Evolutionary conservation across 2,329 filamentous ascomycete genomes (phyloP), one percentile per base, ranked within the genome.

Genomic region (Fonsecaea monophora): DNA sequence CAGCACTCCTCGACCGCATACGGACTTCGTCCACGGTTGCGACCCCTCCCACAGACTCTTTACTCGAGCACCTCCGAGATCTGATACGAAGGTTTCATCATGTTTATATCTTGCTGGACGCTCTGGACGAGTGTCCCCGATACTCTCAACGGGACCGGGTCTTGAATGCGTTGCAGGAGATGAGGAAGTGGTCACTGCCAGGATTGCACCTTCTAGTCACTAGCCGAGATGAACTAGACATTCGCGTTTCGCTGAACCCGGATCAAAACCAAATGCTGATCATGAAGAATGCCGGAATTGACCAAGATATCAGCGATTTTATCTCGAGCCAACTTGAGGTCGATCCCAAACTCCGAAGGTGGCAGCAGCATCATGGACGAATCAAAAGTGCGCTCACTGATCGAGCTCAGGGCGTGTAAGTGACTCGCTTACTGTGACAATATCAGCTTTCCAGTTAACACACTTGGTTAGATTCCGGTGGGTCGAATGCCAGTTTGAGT

Each of bases 381-480:
- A 38, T 38, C 13, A 38, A 13, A 38, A 38, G 13, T 38, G 37
- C 7, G 25, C 62, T 70, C n/a, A 56, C 45, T 38, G 57, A 64
- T 37, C 66, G 60, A 48, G 62, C 68, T 18, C 45, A 56, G 56
- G 66, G 68, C 34, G 66, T 70, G 68, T 70, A 57, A 66, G 68
- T 68, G 18, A 13, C 42, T 8, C 42, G 18, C 15, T 7, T 6
- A n/a, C 55, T 12, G 7, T 30, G 40, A n/a, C 9, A 18, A 21
- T 34, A 15, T 38, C 35, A 34, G 32, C 1, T 38, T 38, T 15
- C 13, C 34, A 12, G 61, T 55, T 68, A 57, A 68, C 62, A 60
- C 62, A 66, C 25, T 25, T 25, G 25, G 18, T 32, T 38, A 77
- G 75, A 32, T 77, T 77, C 59, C 70, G 74, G 42, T 77, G 73